Conservation (phyloP, 148 eudicot genomes). For the Cornus florida region DNA sequence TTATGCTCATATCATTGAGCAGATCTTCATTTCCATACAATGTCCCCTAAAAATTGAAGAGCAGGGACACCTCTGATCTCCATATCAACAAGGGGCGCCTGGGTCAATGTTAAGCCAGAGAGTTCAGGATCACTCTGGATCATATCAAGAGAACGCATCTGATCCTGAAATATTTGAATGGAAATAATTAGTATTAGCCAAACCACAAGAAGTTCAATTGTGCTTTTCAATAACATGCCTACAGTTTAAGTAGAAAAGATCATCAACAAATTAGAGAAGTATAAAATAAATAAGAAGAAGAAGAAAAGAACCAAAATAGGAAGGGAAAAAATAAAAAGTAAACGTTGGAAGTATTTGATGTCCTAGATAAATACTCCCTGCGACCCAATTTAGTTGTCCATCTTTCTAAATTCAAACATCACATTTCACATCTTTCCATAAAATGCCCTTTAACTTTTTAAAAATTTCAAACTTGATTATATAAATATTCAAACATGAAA, state of each 20-base stretch:
- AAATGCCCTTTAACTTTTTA: too few species aligned
- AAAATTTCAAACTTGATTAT: too few species aligned
- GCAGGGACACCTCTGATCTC: slow-evolving; percentile 99
- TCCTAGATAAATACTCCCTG: background rate
- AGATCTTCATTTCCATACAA: slow-evolving; percentile 78
- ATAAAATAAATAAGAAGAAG: background rate
- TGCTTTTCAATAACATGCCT: background rate
- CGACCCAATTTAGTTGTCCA: too few species aligned
- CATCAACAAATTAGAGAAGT: background rate
- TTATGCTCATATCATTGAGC: slow-evolving; percentile 8
- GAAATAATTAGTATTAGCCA: slow-evolving; percentile 2
- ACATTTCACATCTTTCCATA: too few species aligned
- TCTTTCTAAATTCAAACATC: too few species aligned
- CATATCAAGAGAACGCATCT: slow-evolving; percentile 72
- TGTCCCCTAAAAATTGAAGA: slow-evolving; percentile 91
- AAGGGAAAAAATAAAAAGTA: background rate
- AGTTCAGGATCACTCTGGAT: slow-evolving; percentile 76
- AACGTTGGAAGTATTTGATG: background rate
- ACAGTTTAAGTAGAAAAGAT: background rate
- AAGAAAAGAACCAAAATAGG: background rate
- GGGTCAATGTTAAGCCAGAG: slow-evolving; percentile 59
- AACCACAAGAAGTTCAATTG: background rate
- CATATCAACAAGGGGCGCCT: slow-evolving; percentile 94
- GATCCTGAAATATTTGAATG: slow-evolving; percentile 60
- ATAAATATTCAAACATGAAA: too few species aligned